These are phyloP conservation scores for Eimeria acervulina DNA, from an alignment of 169 alveolate species.

Conservation along the genomic window DNA sequence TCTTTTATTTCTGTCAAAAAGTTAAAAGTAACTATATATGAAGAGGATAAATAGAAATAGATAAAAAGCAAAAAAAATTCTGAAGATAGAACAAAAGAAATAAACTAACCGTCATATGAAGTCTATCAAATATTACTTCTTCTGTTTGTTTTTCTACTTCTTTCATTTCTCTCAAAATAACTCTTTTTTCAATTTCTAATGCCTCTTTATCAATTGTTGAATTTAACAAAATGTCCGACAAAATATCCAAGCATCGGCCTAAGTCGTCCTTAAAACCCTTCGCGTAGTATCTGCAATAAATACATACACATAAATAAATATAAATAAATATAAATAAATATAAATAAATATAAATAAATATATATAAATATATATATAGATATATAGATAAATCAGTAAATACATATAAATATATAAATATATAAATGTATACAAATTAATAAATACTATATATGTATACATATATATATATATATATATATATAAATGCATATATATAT, in stretches of 20 bases:
- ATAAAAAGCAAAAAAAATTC: neutral
- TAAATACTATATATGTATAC: no score
- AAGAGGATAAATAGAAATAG: neutral
- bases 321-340: no score
- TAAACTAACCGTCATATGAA: slow-evolving; percentile 88
- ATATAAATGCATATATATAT: no score
- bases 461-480: no score
- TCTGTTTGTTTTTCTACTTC: slow-evolving; percentile 95
- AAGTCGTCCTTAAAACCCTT: slow-evolving; percentile 79
- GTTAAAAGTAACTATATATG: neutral
- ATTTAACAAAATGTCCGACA: slow-evolving; percentile 95
- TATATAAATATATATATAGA: no score
- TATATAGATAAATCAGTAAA: no score
- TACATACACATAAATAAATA: no score
- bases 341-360: no score
- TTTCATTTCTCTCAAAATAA: slow-evolving; percentile 97
- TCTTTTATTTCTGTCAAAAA: no score
- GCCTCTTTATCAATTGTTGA: slow-evolving; percentile 92
- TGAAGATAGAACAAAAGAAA: neutral
- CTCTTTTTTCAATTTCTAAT: slow-evolving; percentile 95
- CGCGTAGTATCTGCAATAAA: slow-evolving; percentile 84
- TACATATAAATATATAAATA: no score
- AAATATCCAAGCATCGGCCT: slow-evolving; percentile 91
- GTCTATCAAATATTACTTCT: slow-evolving; percentile 96
- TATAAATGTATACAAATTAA: no score